Percentiles rank a stretch among this genome's conserved stretches.
Conservation (phyloP, 441 rosid genomes). For the Rhodomyrtus psidioides region DNA sequence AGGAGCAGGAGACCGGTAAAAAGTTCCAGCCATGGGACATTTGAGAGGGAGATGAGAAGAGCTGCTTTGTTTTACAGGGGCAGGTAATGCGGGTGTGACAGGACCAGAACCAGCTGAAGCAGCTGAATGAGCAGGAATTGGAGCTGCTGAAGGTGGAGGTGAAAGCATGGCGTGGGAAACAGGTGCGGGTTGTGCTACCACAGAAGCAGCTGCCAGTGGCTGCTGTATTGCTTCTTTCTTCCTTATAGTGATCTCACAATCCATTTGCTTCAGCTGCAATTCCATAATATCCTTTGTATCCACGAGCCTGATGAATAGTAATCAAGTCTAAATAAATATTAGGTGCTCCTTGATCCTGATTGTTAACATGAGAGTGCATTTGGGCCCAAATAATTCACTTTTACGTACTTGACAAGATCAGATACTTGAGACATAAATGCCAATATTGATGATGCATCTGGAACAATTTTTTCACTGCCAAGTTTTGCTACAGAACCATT, state of each 20-base stretch:
- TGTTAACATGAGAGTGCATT: background rate
- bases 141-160: slow-evolving; percentile 29
- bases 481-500: slow-evolving; percentile 19
- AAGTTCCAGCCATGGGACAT: slow-evolving; percentile 98
- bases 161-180: slow-evolving; percentile 33
- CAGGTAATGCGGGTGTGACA: slow-evolving; percentile 19
- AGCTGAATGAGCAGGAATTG: slow-evolving; percentile 21
- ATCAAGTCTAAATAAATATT: background rate
- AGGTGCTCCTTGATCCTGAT: background rate
- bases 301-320: slow-evolving; percentile 53
- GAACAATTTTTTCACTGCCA: slow-evolving; percentile 11
- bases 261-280: slow-evolving; percentile 77
- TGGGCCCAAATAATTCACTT: background rate
- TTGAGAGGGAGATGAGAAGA: slow-evolving; percentile 65
- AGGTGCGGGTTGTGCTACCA: slow-evolving; percentile 31
- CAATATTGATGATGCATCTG: slow-evolving; percentile 41
- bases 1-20: slow-evolving; percentile 73
- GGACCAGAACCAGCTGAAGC: slow-evolving; percentile 23
- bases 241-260: slow-evolving; percentile 69
- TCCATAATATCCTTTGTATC: slow-evolving; percentile 84
- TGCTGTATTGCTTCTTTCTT: slow-evolving; percentile 86
- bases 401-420: slow-evolving; percentile 71
- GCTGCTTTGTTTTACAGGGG: slow-evolving; percentile 32
- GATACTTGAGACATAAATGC: slow-evolving; percentile 88
- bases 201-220: slow-evolving; percentile 33